Percentiles rank a stretch among this genome's conserved stretches.
These are phyloP conservation scores for Fraxinus excelsior DNA, from an alignment of 257 asterid species.

Conservation along the genomic window DNA sequence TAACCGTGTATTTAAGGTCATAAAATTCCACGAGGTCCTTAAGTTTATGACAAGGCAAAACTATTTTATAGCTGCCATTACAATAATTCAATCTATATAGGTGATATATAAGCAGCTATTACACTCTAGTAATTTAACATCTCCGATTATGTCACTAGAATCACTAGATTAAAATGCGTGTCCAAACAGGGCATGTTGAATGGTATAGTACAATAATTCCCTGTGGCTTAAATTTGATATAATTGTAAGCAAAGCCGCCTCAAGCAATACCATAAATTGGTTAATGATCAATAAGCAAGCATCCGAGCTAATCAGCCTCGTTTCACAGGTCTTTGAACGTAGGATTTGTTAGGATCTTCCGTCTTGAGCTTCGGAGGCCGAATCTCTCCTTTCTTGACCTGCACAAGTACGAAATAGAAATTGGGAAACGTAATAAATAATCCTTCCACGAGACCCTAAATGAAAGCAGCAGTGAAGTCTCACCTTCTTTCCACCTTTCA, in stretches of 20 bases:
- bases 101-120: neutral
- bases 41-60: neutral
- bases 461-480: constrained; percentile 5
- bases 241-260: constrained; percentile 18
- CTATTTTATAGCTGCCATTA: neutral
- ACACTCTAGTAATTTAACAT: neutral
- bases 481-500: constrained; percentile 98
- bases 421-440: neutral
- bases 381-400: constrained; percentile 95
- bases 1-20: too few relatives aligned
- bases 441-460: neutral
- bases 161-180: neutral
- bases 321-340: constrained; percentile 93
- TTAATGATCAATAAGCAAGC: constrained; percentile 4
- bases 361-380: constrained; percentile 98
- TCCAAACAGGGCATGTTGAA: neutral
- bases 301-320: constrained; percentile 41
- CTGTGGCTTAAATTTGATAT: too few relatives aligned
- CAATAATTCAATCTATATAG: neutral
- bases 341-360: constrained; percentile 97
- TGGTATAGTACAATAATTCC: neutral
- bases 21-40: too few relatives aligned
- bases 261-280: neutral
- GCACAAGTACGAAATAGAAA: constrained; percentile 7
- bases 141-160: neutral